Evolutionary conservation across 352 stramenopile genomes (phyloP).

Genomic region (Phytophthora multivora): DNA sequence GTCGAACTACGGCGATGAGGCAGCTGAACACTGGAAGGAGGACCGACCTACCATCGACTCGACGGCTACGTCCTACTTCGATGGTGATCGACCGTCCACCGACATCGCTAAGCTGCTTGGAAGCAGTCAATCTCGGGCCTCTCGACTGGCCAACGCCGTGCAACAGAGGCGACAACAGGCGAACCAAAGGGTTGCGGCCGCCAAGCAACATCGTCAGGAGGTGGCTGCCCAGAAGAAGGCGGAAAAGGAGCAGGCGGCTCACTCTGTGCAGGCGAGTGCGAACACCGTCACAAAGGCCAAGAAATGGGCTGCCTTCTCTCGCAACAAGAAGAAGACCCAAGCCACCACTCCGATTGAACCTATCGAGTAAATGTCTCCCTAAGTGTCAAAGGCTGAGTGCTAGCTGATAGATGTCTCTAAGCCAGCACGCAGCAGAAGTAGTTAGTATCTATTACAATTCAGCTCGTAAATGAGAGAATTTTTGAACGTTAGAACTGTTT

Average conservation of each 20-base stretch:
- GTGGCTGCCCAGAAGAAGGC: slow-evolving; percentile 15
- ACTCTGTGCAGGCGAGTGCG: slow-evolving; percentile 16
- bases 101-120: slow-evolving; percentile 52
- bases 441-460: slow-evolving; percentile 40
- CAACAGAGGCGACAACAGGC: slow-evolving; percentile 40
- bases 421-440: slow-evolving; percentile 11
- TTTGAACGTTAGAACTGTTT: slow-evolving; percentile 10
- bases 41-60: slow-evolving; percentile 39
- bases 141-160: slow-evolving; percentile 35
- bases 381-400: slow-evolving; percentile 8
- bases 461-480: slow-evolving; percentile 26
- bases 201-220: slow-evolving; percentile 34
- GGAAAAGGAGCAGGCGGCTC: slow-evolving; percentile 9
- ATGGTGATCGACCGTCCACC: slow-evolving; percentile 47
- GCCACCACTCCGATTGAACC: slow-evolving; percentile 31
- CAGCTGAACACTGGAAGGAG: slow-evolving; percentile 31
- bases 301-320: slow-evolving; percentile 35
- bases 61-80: slow-evolving; percentile 38
- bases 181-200: neutral
- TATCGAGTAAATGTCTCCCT: slow-evolving; percentile 25
- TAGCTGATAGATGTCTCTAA: slow-evolving; percentile 15
- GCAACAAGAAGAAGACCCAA: slow-evolving; percentile 31
- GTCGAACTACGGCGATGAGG: slow-evolving; percentile 39
- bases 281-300: slow-evolving; percentile 36
- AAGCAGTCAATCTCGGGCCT: slow-evolving; percentile 25